Evolutionary conservation across 192 early-diverging fungal species (phyloP).

Genomic region (Coemansia sp.): DNA sequence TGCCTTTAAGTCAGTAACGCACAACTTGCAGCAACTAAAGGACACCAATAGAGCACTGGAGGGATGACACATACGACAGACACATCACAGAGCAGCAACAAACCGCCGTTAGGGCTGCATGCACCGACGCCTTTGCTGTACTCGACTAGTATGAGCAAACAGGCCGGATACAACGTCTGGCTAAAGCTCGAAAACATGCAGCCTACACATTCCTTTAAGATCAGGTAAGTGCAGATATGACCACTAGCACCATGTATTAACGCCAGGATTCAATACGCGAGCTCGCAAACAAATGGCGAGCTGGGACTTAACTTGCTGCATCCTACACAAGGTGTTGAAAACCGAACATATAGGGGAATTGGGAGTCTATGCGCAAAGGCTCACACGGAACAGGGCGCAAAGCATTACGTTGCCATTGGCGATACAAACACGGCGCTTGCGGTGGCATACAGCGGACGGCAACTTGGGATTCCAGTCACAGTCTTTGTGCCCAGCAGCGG

Average conservation of each 20-base stretch:
- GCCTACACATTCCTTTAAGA: slow-evolving; percentile 75
- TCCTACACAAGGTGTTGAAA: background rate
- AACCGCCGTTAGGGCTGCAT: slow-evolving; percentile 17
- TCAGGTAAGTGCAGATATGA: slow-evolving; percentile 34
- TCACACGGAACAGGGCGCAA: slow-evolving; percentile 40
- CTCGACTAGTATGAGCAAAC: slow-evolving; percentile 43
- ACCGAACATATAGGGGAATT: slow-evolving; percentile 53
- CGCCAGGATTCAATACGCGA: no score
- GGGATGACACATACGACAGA: no score
- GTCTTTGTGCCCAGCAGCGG: slow-evolving; percentile 59
- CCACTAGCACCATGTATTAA: slow-evolving; percentile 7
- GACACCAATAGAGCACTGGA: no score
- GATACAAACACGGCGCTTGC: slow-evolving; percentile 68
- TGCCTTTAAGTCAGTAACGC: no score
- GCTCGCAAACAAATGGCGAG: no score
- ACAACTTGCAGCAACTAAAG: no score
- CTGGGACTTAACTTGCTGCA: background rate
- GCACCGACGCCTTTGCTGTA: slow-evolving; percentile 45
- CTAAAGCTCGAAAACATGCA: slow-evolving; percentile 77
- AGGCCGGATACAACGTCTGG: slow-evolving; percentile 62
- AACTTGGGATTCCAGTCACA: slow-evolving; percentile 57
- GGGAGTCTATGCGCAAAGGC: slow-evolving; percentile 62
- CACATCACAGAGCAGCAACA: background rate
- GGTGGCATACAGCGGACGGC: slow-evolving; percentile 64
- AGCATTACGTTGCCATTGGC: slow-evolving; percentile 59